Conservation (phyloP, 306 rosid species). For the Vigna nakashimae region DNA sequence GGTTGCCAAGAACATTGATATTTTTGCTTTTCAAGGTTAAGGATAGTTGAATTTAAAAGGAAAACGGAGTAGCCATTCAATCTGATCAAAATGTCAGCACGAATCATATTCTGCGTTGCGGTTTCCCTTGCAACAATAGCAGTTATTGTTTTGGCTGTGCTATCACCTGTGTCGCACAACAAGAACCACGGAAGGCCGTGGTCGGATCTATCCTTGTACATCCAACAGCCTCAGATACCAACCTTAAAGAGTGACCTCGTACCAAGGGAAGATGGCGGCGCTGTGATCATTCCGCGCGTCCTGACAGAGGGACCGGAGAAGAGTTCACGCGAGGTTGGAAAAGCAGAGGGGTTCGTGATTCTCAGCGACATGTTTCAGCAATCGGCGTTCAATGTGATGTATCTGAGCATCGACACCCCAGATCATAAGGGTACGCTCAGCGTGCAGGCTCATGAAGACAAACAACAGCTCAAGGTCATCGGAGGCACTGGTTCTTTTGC, state of each 20-base stretch:
- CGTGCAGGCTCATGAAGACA: slow-evolving; percentile 55
- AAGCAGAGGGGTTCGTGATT: slow-evolving; percentile 77
- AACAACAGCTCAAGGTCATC: slow-evolving; percentile 60
- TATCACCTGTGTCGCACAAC: slow-evolving; percentile 63
- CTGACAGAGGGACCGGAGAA: slow-evolving; percentile 81
- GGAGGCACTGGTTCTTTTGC: slow-evolving; percentile 95
- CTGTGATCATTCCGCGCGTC: slow-evolving; percentile 63
- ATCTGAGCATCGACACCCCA: slow-evolving; percentile 69
- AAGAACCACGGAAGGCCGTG: slow-evolving; percentile 53
- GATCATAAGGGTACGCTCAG: slow-evolving; percentile 75
- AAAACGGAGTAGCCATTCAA: background rate
- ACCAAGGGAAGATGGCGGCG: slow-evolving; percentile 45
- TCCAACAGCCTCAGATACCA: slow-evolving; percentile 64
- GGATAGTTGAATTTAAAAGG: background rate
- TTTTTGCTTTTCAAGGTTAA: no score
- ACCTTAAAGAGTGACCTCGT: slow-evolving; percentile 40
- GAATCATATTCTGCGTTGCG: slow-evolving; percentile 64
- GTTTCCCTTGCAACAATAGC: slow-evolving; percentile 63
- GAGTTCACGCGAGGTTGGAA: slow-evolving; percentile 70
- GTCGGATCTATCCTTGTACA: slow-evolving; percentile 78
- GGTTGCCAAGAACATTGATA: slow-evolving; percentile 47
- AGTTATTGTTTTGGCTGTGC: slow-evolving; percentile 71
- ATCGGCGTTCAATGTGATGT: slow-evolving; percentile 74
- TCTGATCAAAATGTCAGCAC: slow-evolving; percentile 51
- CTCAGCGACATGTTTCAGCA: slow-evolving; percentile 63